Evolutionary conservation across 2,329 filamentous ascomycete species (phyloP), one percentile per base, ranked within the genome.

Genomic region (Colletotrichum caudatum): DNA sequence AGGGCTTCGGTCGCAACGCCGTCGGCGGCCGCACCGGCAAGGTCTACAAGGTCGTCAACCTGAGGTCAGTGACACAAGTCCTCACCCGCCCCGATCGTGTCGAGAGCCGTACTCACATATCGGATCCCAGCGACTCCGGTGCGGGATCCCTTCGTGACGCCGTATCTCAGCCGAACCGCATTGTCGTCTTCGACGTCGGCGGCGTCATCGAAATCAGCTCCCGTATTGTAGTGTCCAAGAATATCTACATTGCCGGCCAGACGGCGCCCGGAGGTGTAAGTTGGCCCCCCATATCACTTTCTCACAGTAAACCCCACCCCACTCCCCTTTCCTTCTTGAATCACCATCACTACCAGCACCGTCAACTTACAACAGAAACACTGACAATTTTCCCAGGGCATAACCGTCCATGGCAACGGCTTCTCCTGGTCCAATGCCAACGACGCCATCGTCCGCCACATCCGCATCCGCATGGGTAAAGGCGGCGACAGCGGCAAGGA

Each of bases 401-500:
- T 88, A 53, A 86, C 85, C 1, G 81, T 87, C 0, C 88, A 88
- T 69, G 86, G 86, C n/a, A 86, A 88, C 73, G 85, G 85, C 1
- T 82, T 83, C 80, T 86, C 84, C 2, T 87, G 85, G 73, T 86
- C 84, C 5, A 85, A 86, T 56, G 84, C 86, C 9, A 79, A 88
- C 75, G 83, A 88, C 53, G 81, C 84, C 37, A 87, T 89, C 70
- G 83, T 87, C 41, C 83, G 87, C n/a, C 87, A 89, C 76, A 82
- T 89, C 26, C 82, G 86, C 23, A 84, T 89, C 65, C 84, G 86
- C 35, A 87, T 87, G 85, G 87, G 87, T 44, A 84, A 82, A 60
- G 78, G 80, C 8, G 86, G 86, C 5, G 80, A 79, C n/a, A 83
- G 82, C 3, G 86, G 86, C 9, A 89, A 89, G 75, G 86, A 88